Evolutionary conservation across 2,329 filamentous ascomycete species (phyloP).

Genomic region (Corynespora cassiicola): DNA sequence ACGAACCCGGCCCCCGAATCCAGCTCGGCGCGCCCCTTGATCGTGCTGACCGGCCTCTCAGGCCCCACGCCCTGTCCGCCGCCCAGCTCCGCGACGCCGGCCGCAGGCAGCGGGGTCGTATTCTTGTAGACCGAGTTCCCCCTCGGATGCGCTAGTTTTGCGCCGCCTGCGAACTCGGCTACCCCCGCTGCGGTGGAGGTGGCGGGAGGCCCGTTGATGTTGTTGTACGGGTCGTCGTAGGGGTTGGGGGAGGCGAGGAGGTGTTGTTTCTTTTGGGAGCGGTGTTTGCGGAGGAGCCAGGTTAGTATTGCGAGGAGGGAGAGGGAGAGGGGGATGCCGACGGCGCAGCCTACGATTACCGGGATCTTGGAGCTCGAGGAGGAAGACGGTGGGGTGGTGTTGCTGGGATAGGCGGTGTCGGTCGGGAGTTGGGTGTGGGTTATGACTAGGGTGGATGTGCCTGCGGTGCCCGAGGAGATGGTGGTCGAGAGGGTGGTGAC

Average conservation of each 20-base stretch:
- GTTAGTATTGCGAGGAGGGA: constrained; percentile 35
- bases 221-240: constrained; percentile 23
- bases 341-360: constrained; percentile 43
- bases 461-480: constrained; percentile 30
- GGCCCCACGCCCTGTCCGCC: constrained; percentile 36
- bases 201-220: constrained; percentile 6
- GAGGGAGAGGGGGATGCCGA: constrained; percentile 43
- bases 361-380: constrained; percentile 27
- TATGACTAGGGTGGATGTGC: constrained; percentile 27
- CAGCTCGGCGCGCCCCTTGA: constrained; percentile 39
- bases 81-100: constrained; percentile 34
- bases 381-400: background rate
- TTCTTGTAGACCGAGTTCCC: too few species aligned
- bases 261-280: constrained; percentile 29
- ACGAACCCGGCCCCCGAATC: constrained; percentile 34
- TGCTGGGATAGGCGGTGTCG: constrained; percentile 5
- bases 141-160: too few species aligned
- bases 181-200: constrained; percentile 15
- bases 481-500: constrained; percentile 31
- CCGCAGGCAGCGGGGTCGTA: constrained; percentile 17
- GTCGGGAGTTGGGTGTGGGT: constrained; percentile 12
- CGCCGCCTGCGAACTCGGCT: constrained; percentile 27
- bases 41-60: constrained; percentile 29
- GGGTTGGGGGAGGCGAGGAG: too few species aligned
- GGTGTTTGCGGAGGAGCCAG: constrained; percentile 41